Percentiles rank a stretch among this genome's conserved stretches.
phyloP scores from a whole-genome alignment of 305 asterid genomes.

The Fraxinus platypoda region DNA sequence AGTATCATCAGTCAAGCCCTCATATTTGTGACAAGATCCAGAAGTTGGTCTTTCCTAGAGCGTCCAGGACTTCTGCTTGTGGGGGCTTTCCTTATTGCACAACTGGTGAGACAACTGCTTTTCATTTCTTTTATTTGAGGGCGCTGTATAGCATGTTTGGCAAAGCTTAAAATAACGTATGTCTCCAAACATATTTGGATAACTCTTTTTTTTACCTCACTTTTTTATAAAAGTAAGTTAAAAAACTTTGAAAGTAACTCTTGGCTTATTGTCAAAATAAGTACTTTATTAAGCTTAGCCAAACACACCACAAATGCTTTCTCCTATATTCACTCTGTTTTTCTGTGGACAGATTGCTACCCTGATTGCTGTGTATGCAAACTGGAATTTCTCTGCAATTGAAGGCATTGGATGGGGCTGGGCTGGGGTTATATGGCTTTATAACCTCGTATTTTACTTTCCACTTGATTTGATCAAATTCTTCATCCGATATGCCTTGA shows the following conservation, averaged over 20 bases:
- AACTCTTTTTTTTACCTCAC: background rate
- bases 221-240: background rate
- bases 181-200: background rate
- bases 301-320: background rate
- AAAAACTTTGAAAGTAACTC: background rate
- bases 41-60: slow-evolving; percentile 69
- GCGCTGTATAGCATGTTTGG: background rate
- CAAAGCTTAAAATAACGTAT: background rate
- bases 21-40: slow-evolving; percentile 65
- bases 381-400: slow-evolving; percentile 57
- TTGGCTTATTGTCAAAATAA: background rate
- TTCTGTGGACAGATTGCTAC: slow-evolving; percentile 51
- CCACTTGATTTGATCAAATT: slow-evolving; percentile 61
- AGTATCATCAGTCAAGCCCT: slow-evolving; percentile 74
- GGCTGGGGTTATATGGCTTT: slow-evolving; percentile 71
- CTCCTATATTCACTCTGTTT: background rate
- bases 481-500: slow-evolving; percentile 54
- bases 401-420: slow-evolving; percentile 78
- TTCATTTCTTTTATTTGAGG: background rate
- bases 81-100: slow-evolving; percentile 60
- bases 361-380: slow-evolving; percentile 58
- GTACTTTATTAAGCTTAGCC: background rate
- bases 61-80: slow-evolving; percentile 69
- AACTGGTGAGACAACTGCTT: slow-evolving; percentile 38
- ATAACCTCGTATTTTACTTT: slow-evolving; percentile 48